A percentile compares a stretch with the other conserved stretches of the same genome.
phyloP scores from a whole-genome alignment of 495 filamentous ascomycete species.

The Daldinia concentrica region DNA sequence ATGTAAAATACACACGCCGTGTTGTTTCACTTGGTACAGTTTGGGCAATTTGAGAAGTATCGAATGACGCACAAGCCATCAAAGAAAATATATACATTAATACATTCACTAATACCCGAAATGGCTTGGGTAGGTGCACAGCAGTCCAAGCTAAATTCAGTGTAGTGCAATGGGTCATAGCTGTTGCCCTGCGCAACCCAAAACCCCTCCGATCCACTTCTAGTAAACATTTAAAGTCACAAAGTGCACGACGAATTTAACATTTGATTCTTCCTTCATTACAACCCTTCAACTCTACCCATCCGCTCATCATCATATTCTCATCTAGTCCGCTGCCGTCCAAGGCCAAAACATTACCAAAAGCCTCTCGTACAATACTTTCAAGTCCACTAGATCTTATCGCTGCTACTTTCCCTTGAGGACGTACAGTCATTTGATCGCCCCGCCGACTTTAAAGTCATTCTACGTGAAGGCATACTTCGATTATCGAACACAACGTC shows the following conservation, averaged over 20 bases:
- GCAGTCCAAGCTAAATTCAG: conserved; percentile 5
- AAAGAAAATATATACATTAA: neutral
- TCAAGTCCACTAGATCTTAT: conserved; percentile 56
- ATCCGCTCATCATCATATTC: conserved; percentile 29
- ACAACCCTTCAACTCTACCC: conserved; percentile 28
- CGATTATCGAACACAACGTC: conserved; percentile 62
- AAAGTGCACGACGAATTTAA: conserved; percentile 18
- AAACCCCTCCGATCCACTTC: conserved; percentile 29
- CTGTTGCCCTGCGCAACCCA: conserved; percentile 40
- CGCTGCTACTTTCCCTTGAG: conserved; percentile 35
- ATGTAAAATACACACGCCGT: neutral
- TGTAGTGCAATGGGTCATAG: conserved; percentile 8
- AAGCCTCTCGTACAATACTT: conserved; percentile 45
- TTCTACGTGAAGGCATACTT: conserved; percentile 52
- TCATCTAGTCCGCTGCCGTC: conserved; percentile 27
- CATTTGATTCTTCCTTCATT: conserved; percentile 39
- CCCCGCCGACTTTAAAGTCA: conserved; percentile 54
- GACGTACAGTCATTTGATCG: conserved; percentile 53
- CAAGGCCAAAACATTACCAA: conserved; percentile 19
- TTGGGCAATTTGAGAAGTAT: too few species aligned
- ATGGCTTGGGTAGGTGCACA: conserved; percentile 17
- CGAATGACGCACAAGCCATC: conserved; percentile 14
- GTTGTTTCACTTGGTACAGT: neutral
- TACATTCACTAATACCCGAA: neutral
- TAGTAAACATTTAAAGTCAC: conserved; percentile 43